phyloP scores from a whole-genome alignment of 2,329 filamentous ascomycete species.

The Conoideocrella luteorostrata region DNA sequence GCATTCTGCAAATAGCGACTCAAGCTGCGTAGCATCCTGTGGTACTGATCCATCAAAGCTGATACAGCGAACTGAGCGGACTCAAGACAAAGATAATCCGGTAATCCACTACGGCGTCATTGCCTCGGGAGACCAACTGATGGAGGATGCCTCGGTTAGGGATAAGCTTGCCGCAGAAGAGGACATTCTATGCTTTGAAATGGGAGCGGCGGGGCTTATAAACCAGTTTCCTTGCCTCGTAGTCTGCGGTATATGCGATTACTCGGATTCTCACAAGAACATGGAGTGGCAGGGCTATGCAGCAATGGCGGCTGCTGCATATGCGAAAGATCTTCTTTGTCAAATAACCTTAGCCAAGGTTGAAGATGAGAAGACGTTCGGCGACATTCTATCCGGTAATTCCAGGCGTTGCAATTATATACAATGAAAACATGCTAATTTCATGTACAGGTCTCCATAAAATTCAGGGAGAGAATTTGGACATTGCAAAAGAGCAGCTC shows the following conservation, averaged over 20 bases:
- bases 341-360: conserved; percentile 12
- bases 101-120: conserved; percentile 15
- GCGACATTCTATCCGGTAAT: conserved; percentile 7
- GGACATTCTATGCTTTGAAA: too few species aligned
- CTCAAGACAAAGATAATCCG: conserved; percentile 2
- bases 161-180: conserved; percentile 21
- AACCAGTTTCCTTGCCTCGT: conserved; percentile 26
- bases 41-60: neutral
- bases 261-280: conserved; percentile 26
- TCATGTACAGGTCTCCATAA: conserved; percentile 1
- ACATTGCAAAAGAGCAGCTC: conserved; percentile 8
- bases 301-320: conserved; percentile 23
- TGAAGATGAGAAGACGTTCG: conserved; percentile 9
- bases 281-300: conserved; percentile 24
- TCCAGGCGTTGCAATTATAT: neutral
- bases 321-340: conserved; percentile 18
- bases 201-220: too few species aligned
- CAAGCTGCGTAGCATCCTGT: neutral
- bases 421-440: conserved; percentile 2
- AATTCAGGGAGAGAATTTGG: neutral
- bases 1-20: conserved; percentile 1
- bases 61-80: neutral
- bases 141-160: neutral
- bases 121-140: neutral
- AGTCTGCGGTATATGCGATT: conserved; percentile 29